phyloP scores from a whole-genome alignment of 192 early-diverging fungal species.

The Mortierella claussenii region DNA sequence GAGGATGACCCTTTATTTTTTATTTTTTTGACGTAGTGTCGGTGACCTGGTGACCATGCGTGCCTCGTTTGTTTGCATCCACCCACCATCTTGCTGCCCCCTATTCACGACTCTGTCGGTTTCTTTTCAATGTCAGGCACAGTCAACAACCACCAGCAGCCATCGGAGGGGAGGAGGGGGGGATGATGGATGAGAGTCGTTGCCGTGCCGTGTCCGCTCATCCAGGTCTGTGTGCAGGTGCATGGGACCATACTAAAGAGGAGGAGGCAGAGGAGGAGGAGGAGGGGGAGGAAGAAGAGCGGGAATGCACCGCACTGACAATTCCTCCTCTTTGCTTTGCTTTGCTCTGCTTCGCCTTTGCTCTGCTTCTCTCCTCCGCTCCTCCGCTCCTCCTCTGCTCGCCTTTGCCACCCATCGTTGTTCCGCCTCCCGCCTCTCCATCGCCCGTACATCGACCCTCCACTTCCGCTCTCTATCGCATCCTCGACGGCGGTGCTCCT shows the following conservation, averaged over 20 bases:
- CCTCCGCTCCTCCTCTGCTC: neutral
- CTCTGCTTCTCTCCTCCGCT: neutral
- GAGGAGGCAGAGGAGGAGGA: neutral
- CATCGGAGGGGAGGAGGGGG: neutral
- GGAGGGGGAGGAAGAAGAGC: neutral
- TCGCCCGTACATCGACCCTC: too few relatives aligned
- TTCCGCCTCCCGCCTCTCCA: too few relatives aligned
- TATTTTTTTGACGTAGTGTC: neutral
- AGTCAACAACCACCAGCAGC: neutral
- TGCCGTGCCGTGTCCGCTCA: too few relatives aligned
- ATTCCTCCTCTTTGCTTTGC: too few relatives aligned
- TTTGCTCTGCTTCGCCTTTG: neutral
- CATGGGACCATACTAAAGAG: too few relatives aligned
- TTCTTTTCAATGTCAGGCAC: neutral
- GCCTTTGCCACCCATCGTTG: too few relatives aligned
- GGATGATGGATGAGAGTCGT: too few relatives aligned
- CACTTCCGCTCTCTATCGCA: too few relatives aligned
- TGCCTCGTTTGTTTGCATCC: neutral
- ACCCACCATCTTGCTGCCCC: neutral
- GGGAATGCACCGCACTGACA: too few relatives aligned
- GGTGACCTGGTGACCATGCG: neutral
- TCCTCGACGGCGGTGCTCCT: too few relatives aligned
- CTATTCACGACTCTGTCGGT: neutral
- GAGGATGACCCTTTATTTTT: neutral
- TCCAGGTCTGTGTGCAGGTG: too few relatives aligned